Evolutionary conservation across 129 eudicot genomes (phyloP).

Genomic region (Sambucus nigra): DNA sequence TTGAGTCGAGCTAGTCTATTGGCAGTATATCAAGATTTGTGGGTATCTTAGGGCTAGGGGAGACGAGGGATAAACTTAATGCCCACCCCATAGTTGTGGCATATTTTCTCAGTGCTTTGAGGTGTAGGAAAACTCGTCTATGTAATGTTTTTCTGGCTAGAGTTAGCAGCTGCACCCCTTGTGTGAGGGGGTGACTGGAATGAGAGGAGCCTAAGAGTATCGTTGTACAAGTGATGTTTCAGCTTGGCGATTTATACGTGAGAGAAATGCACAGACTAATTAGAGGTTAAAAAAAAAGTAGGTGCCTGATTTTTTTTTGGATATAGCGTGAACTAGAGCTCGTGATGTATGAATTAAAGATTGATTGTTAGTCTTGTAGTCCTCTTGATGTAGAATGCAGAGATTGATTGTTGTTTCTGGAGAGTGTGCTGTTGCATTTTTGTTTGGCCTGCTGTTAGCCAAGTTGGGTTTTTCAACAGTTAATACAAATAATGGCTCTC

Average conservation of each 20-base stretch:
- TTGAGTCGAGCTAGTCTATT: not conserved
- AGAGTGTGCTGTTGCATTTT: not conserved
- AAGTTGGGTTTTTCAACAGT: no score
- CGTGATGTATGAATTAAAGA: no score
- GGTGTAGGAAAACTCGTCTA: not conserved
- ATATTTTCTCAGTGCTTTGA: no score
- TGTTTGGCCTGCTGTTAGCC: no score
- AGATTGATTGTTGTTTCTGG: no score
- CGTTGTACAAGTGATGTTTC: not conserved
- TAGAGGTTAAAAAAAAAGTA: not conserved
- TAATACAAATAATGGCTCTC: no score
- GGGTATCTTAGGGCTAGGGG: not conserved
- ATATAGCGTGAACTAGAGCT: not conserved
- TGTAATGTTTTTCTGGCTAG: not conserved
- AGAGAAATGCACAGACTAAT: not conserved
- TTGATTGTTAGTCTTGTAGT: no score
- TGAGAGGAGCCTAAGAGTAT: not conserved
- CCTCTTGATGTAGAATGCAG: no score
- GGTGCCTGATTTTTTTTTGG: not conserved
- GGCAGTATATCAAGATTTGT: not conserved
- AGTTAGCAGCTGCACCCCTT: not conserved
- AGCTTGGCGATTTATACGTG: not conserved
- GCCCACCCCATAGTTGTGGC: no score
- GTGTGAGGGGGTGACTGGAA: not conserved
- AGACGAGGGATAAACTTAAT: not conserved